Evolutionary conservation across 2,329 filamentous ascomycete species (phyloP).

Genomic region (Penicillium sp.): DNA sequence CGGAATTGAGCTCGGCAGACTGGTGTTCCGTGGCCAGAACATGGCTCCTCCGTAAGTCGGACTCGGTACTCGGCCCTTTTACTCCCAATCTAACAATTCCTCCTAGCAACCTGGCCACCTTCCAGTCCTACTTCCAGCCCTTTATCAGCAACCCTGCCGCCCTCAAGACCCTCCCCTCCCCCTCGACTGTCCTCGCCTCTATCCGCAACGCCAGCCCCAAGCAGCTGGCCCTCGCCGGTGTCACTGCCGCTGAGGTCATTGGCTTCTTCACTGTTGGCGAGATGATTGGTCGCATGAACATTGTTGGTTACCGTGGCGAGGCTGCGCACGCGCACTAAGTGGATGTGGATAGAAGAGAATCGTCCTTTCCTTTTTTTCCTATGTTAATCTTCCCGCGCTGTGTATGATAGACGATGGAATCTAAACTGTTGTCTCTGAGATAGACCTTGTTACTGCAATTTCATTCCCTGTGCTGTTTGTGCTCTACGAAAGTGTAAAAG

Average conservation of each 20-base stretch:
- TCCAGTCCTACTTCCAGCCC: slow-evolving; percentile 84
- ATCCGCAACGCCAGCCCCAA: slow-evolving; percentile 69
- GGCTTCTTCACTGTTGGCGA: slow-evolving; percentile 98
- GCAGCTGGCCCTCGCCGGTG: slow-evolving; percentile 70
- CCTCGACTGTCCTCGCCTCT: slow-evolving; percentile 55
- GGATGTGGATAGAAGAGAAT: slow-evolving; percentile 24
- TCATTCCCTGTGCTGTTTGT: slow-evolving; percentile 12
- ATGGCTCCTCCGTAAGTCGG: slow-evolving; percentile 89
- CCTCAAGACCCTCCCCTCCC: slow-evolving; percentile 56
- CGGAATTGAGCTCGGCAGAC: slow-evolving; percentile 79
- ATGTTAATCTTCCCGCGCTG: slow-evolving; percentile 31
- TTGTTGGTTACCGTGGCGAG: slow-evolving; percentile 86
- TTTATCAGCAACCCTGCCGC: slow-evolving; percentile 70
- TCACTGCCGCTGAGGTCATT: slow-evolving; percentile 80
- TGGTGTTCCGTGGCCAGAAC: slow-evolving; percentile 82
- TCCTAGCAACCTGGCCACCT: slow-evolving; percentile 69
- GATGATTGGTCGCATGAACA: slow-evolving; percentile 93
- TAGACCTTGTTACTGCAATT: slow-evolving; percentile 25
- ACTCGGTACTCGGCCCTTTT: slow-evolving; percentile 3
- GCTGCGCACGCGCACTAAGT: slow-evolving; percentile 47
- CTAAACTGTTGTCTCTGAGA: slow-evolving; percentile 45
- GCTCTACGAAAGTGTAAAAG: not conserved
- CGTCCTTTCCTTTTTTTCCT: slow-evolving; percentile 34
- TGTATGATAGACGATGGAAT: slow-evolving; percentile 52
- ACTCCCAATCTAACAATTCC: slow-evolving; percentile 11